Percentiles rank a stretch among this genome's conserved stretches.
Evolutionary conservation across 2,329 filamentous ascomycete genomes (phyloP).

Genomic region (Colletotrichum musicola): DNA sequence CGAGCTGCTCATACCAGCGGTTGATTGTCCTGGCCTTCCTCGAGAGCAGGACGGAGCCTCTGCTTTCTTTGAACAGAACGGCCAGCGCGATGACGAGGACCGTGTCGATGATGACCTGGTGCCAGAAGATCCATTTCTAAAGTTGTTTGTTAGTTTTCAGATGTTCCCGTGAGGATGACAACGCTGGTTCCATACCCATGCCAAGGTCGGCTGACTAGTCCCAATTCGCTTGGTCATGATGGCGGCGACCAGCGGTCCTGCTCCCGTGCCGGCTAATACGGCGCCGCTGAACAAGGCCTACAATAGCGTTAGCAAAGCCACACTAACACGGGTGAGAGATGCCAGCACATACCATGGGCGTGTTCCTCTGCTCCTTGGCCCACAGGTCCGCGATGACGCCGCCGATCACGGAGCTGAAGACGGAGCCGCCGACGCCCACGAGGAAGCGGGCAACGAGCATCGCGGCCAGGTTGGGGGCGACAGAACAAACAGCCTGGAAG

Average conservation of each 20-base stretch:
- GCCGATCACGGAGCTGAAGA: constrained; percentile 91
- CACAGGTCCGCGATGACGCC: constrained; percentile 92
- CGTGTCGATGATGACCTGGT: constrained; percentile 79
- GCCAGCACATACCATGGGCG: constrained; percentile 73
- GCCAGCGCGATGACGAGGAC: constrained; percentile 74
- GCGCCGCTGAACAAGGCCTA: constrained; percentile 81
- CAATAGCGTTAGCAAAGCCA: neutral
- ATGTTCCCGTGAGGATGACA: neutral
- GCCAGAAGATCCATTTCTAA: constrained; percentile 94
- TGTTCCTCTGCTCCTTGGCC: constrained; percentile 82
- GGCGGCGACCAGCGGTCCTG: constrained; percentile 79
- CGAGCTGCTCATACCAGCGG: constrained; percentile 80
- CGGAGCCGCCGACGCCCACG: constrained; percentile 80
- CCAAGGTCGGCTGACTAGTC: constrained; percentile 47
- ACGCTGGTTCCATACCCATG: constrained; percentile 31
- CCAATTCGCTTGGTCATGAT: constrained; percentile 74
- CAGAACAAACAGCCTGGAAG: constrained; percentile 79
- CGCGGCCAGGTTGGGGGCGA: constrained; percentile 76
- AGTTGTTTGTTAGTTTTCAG: neutral
- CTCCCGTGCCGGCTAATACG: constrained; percentile 82
- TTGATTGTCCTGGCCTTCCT: constrained; percentile 82
- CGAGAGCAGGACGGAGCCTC: constrained; percentile 83
- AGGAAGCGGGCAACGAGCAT: constrained; percentile 84
- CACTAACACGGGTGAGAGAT: neutral
- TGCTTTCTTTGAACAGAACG: constrained; percentile 83